These are phyloP conservation scores for Camellia japonica DNA, from an alignment of 148 eudicot species.

Conservation along the genomic window DNA sequence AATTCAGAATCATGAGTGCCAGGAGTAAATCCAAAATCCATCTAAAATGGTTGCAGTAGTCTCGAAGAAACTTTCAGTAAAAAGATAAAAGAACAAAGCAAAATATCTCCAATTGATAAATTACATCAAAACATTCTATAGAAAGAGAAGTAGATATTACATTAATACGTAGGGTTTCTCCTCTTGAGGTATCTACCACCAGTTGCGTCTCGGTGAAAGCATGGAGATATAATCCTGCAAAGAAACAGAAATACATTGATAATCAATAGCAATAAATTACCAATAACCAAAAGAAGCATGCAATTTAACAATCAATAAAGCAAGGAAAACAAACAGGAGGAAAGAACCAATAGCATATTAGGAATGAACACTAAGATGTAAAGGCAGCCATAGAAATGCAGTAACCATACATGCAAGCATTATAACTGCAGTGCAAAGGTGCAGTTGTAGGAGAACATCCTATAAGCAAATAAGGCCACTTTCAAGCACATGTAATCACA, in stretches of 20 bases:
- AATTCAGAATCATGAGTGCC: not conserved
- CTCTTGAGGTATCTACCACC: conserved; percentile 91
- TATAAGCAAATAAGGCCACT: not conserved
- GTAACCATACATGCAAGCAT: not conserved
- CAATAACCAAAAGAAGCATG: conserved; percentile 5
- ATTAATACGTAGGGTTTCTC: conserved; percentile 84
- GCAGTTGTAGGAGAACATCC: not conserved
- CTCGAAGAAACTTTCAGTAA: not conserved
- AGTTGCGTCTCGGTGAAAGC: conserved; percentile 77
- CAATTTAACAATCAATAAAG: not conserved
- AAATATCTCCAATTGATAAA: not conserved
- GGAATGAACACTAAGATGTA: not conserved
- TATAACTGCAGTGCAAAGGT: not conserved
- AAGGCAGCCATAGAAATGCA: not conserved
- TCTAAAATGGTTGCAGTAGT: not conserved
- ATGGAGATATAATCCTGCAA: conserved; percentile 74
- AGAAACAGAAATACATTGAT: not conserved
- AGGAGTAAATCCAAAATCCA: not conserved
- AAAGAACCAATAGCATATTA: not conserved
- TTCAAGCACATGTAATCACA: not conserved
- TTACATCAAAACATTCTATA: not conserved
- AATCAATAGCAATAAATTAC: not conserved
- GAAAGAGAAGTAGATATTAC: conserved; percentile 37
- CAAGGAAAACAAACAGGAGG: not conserved
- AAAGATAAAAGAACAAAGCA: conserved; percentile 3